phyloP scores from a whole-genome alignment of 1,139 yeast genomes.

The Yamadazyma aaseri region DNA sequence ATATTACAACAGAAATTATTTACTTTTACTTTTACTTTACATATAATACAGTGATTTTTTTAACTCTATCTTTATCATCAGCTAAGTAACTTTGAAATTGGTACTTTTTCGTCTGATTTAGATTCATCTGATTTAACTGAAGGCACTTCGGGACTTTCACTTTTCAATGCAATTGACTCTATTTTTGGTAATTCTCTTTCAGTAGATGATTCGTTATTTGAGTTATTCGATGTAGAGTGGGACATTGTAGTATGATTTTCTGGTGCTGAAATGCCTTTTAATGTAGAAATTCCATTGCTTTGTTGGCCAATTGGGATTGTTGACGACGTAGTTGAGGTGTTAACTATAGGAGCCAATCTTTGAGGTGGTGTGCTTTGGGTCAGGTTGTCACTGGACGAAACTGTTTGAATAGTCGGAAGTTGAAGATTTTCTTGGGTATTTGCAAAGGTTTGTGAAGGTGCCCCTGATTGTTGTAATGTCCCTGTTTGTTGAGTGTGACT shows the following conservation, averaged over 20 bases:
- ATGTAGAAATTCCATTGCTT: slow-evolving; percentile 3
- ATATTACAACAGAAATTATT: no score
- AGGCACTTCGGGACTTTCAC: slow-evolving; percentile 21
- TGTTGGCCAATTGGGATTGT: no score
- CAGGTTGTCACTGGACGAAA: slow-evolving; percentile 8
- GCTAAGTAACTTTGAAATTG: slow-evolving; percentile 26
- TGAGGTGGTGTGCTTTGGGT: slow-evolving; percentile 10
- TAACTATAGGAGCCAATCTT: slow-evolving; percentile 6
- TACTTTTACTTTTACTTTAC: no score
- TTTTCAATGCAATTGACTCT: slow-evolving; percentile 12
- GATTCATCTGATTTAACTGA: slow-evolving; percentile 22
- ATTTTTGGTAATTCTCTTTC: slow-evolving; percentile 6
- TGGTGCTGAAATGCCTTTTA: slow-evolving; percentile 10
- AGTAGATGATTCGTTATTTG: slow-evolving; percentile 6
- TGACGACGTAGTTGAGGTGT: no score
- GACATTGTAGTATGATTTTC: slow-evolving; percentile 9
- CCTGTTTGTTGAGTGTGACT: slow-evolving; percentile 5
- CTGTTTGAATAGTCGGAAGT: slow-evolving; percentile 3
- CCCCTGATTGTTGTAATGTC: background rate
- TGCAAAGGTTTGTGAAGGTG: slow-evolving; percentile 7
- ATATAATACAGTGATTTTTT: slow-evolving; percentile 5
- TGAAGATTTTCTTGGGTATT: background rate
- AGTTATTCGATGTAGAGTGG: slow-evolving; percentile 5
- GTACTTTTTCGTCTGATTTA: background rate
- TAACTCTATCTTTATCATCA: no score